Evolutionary conservation across 2,329 filamentous ascomycete genomes (phyloP).

Genomic region (Xylogone sp.): DNA sequence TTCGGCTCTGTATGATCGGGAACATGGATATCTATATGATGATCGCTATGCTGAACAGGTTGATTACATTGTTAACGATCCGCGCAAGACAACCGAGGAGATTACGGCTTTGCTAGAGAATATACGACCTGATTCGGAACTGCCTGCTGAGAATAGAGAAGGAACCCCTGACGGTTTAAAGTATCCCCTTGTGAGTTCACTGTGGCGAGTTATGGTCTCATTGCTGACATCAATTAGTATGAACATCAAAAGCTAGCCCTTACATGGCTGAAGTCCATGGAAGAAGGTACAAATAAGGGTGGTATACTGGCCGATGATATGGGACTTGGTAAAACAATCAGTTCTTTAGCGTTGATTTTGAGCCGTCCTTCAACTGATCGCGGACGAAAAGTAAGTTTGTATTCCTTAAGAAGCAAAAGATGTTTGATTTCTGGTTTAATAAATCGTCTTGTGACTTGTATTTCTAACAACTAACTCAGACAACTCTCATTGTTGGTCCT

Average conservation of each 20-base stretch:
- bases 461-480: conserved; percentile 38
- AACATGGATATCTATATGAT: background rate
- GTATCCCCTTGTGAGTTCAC: conserved; percentile 45
- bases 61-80: conserved; percentile 34
- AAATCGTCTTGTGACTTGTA: background rate
- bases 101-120: conserved; percentile 68
- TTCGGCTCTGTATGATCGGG: background rate
- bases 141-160: conserved; percentile 57
- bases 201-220: background rate
- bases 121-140: conserved; percentile 68
- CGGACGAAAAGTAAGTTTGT: conserved; percentile 26
- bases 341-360: conserved; percentile 66
- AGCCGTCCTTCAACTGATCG: conserved; percentile 52
- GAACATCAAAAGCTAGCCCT: conserved; percentile 78
- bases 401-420: background rate
- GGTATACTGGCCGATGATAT: conserved; percentile 79
- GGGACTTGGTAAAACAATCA: conserved; percentile 82
- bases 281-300: conserved; percentile 67
- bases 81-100: conserved; percentile 56
- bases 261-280: conserved; percentile 72
- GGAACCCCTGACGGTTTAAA: conserved; percentile 67
- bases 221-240: conserved; percentile 40
- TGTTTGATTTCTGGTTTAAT: background rate
- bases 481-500: conserved; percentile 79
- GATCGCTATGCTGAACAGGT: conserved; percentile 7